Conservation (phyloP, 495 filamentous ascomycete genomes). For the Penicillium steckii region DNA sequence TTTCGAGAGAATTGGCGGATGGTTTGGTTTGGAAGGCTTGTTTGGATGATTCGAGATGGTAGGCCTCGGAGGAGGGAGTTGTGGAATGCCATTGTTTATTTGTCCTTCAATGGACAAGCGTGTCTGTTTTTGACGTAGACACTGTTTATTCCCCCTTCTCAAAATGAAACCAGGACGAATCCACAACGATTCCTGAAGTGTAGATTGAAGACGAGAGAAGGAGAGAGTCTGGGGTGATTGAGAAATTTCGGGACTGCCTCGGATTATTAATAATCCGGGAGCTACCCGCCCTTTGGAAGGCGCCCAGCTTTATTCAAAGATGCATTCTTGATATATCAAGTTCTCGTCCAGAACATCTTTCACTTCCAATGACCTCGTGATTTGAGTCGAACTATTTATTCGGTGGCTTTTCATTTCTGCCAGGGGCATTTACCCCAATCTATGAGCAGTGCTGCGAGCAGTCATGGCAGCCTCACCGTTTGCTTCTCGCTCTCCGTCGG, state of each 20-base stretch:
- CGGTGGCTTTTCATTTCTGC: too few relatives aligned
- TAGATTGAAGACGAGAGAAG: not conserved
- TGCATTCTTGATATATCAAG: not conserved
- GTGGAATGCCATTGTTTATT: slow-evolving; percentile 37
- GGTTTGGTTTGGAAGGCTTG: slow-evolving; percentile 28
- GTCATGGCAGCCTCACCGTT: slow-evolving; percentile 49
- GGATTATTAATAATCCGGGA: slow-evolving; percentile 42
- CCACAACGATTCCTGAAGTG: too few relatives aligned
- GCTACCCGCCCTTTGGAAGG: not conserved
- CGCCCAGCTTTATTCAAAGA: not conserved
- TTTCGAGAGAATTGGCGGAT: slow-evolving; percentile 36
- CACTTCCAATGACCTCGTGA: too few relatives aligned
- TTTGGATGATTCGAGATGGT: slow-evolving; percentile 26
- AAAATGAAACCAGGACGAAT: too few relatives aligned
- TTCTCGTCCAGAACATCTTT: too few relatives aligned
- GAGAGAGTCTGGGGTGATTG: slow-evolving; percentile 3
- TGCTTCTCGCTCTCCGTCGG: slow-evolving; percentile 32
- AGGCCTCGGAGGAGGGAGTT: slow-evolving; percentile 28
- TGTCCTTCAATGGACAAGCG: too few relatives aligned
- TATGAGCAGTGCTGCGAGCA: too few relatives aligned
- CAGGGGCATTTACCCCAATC: too few relatives aligned
- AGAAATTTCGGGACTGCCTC: slow-evolving; percentile 35
- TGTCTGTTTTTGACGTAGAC: too few relatives aligned
- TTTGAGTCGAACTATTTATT: too few relatives aligned
- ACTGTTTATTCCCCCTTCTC: too few relatives aligned